Evolutionary conservation across 2,329 filamentous ascomycete genomes (phyloP).

Genomic region (Calonectria honghensis): DNA sequence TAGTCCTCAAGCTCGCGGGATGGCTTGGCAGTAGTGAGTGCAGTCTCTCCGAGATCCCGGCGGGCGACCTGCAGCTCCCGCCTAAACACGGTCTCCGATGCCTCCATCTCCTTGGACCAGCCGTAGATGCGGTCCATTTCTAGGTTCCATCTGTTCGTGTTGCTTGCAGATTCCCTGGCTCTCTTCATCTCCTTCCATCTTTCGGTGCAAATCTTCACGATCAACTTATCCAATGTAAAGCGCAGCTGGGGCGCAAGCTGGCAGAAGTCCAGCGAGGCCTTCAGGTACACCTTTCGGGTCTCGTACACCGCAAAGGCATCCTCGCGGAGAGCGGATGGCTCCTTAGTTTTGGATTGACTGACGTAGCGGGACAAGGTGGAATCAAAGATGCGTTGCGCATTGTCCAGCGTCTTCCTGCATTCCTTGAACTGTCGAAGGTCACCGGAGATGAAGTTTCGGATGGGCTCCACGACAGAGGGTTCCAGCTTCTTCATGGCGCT

Average conservation of each 20-base stretch:
- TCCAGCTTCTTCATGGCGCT: slow-evolving; percentile 87
- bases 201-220: slow-evolving; percentile 89
- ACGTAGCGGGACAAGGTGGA: slow-evolving; percentile 87
- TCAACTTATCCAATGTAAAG: slow-evolving; percentile 87
- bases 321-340: slow-evolving; percentile 91
- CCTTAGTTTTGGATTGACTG: slow-evolving; percentile 92
- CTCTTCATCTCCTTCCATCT: slow-evolving; percentile 91
- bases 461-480: slow-evolving; percentile 84
- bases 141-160: slow-evolving; percentile 79
- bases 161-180: slow-evolving; percentile 78
- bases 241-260: slow-evolving; percentile 90
- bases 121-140: slow-evolving; percentile 95
- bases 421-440: slow-evolving; percentile 94
- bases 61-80: slow-evolving; percentile 87
- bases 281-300: slow-evolving; percentile 91
- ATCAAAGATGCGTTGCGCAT: slow-evolving; percentile 90
- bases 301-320: slow-evolving; percentile 98
- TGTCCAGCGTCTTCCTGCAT: slow-evolving; percentile 83
- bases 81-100: slow-evolving; percentile 88
- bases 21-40: slow-evolving; percentile 82
- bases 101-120: slow-evolving; percentile 96
- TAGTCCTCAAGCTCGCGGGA: slow-evolving; percentile 97
- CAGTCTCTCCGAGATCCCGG: slow-evolving; percentile 86
- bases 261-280: slow-evolving; percentile 95
- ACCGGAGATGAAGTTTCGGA: slow-evolving; percentile 83